Base-by-base conservation (phyloP, 2,329 filamentous ascomycete species). In the Fusarium concolor region DNA sequence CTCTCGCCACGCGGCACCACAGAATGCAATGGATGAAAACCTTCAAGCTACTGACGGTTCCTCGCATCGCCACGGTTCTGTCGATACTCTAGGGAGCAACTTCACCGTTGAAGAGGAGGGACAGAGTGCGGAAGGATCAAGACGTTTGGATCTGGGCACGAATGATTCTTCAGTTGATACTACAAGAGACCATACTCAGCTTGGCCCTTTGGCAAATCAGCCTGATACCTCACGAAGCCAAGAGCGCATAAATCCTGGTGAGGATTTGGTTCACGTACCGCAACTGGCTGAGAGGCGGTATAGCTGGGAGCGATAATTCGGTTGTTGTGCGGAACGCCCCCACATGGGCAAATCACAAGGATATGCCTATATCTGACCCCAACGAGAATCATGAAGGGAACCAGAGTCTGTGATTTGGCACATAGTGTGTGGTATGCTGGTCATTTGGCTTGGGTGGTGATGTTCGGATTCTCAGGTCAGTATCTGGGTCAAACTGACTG, bases 101-200 rank as follows among this genome's bases (percentile, higher is more conserved):
- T 88, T 82, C 67, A 88, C 86, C 0, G 81, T 86, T 11, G 83
- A 87, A 24, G 84, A 88, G 63, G 83, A 84, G 61, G 74, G 76
- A 9, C 51, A 41, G 26, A 68, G 76, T 14, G 72, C 70, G 31
- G 73, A 74, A 37, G 76, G 76, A 52, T 56, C 72, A 11, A 66
- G 71, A 12, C 74, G 76, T 22, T 62, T 66, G 10, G 72, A 70
- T 17, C 33, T 67, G 20, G 68, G 65, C 15, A 47, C 61, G 24
- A 55, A 46, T 33, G 46, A 38, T 28, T 31, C 38, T 26, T 33
- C n/a, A 7, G 9, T 50, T 18, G 33, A 62, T 38, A 28, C 41
- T 47, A 41, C 42, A 42, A 38, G 56, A 38, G 29, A 26, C 29
- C 22, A 45, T n/a, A 14, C 33, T 2, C 49, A 39, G 28, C 41